These are phyloP conservation scores for Planoprotostelium fungivorum DNA, from an alignment of 78 protist genomes.

Conservation along the genomic window DNA sequence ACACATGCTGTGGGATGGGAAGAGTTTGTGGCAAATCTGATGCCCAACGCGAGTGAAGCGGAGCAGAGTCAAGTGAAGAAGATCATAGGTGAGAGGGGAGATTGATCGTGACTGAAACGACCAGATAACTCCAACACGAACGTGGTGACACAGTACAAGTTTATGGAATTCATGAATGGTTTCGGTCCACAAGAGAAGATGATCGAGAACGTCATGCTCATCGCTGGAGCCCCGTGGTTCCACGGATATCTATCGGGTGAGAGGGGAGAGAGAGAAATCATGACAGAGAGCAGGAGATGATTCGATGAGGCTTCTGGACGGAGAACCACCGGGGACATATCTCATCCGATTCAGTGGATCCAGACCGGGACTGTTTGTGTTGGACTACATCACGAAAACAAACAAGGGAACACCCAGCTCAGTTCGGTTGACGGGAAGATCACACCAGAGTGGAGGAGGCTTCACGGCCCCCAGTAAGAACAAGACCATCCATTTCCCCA, in stretches of 20 bases:
- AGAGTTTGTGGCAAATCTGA: neutral
- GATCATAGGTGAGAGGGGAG: neutral
- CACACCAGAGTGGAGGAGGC: neutral
- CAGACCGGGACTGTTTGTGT: neutral
- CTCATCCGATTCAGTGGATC: neutral
- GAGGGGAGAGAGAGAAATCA: neutral
- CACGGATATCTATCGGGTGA: neutral
- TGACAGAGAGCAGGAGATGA: neutral
- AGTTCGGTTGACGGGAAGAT: neutral
- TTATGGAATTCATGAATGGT: neutral
- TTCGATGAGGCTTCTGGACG: neutral
- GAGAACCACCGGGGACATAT: neutral
- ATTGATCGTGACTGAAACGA: neutral
- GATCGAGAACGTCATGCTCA: neutral
- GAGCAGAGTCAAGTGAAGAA: neutral
- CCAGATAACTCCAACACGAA: neutral
- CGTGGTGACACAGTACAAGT: neutral
- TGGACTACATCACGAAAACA: neutral
- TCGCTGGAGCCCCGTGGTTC: neutral
- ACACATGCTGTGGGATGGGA: neutral
- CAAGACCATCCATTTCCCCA: neutral
- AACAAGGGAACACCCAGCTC: neutral
- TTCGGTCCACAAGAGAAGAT: neutral
- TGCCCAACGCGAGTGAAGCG: neutral
- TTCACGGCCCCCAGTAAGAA: neutral